Evolutionary conservation across 352 stramenopile species (phyloP).

Genomic region (Globisporangium emineosum): DNA sequence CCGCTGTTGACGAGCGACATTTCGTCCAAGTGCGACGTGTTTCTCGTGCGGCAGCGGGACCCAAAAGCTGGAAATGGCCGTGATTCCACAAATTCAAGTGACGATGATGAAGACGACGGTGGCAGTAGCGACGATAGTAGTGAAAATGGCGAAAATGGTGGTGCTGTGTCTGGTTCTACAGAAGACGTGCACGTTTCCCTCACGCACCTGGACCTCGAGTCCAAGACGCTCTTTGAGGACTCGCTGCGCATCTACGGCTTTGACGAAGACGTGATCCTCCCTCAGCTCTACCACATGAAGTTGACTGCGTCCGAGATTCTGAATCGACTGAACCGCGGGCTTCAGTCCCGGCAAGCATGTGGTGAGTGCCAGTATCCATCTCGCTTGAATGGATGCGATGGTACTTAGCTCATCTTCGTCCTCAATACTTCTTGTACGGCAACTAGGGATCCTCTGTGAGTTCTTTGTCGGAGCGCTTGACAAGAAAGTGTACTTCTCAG

Average conservation of each 20-base stretch:
- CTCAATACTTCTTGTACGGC: neutral
- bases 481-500: constrained; percentile 39
- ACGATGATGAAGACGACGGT: constrained; percentile 5
- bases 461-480: constrained; percentile 45
- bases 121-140: constrained; percentile 1
- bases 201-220: constrained; percentile 16
- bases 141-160: constrained; percentile 1
- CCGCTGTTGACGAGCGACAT: constrained; percentile 18
- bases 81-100: neutral
- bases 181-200: neutral
- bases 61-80: neutral
- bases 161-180: neutral
- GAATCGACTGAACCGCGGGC: constrained; percentile 42
- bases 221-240: constrained; percentile 15
- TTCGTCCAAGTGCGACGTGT: constrained; percentile 22
- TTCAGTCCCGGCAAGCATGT: constrained; percentile 25
- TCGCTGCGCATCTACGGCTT: constrained; percentile 29
- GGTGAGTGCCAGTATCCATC: constrained; percentile 18
- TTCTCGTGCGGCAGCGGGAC: constrained; percentile 4
- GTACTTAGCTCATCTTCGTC: no score
- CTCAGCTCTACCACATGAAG: constrained; percentile 56
- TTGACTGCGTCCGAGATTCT: constrained; percentile 50
- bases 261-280: constrained; percentile 36
- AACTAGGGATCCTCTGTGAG: constrained; percentile 44
- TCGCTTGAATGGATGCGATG: no score